These are phyloP conservation scores for Brettanomyces sp. DNA, from an alignment of 805 yeast species.

Conservation along the genomic window DNA sequence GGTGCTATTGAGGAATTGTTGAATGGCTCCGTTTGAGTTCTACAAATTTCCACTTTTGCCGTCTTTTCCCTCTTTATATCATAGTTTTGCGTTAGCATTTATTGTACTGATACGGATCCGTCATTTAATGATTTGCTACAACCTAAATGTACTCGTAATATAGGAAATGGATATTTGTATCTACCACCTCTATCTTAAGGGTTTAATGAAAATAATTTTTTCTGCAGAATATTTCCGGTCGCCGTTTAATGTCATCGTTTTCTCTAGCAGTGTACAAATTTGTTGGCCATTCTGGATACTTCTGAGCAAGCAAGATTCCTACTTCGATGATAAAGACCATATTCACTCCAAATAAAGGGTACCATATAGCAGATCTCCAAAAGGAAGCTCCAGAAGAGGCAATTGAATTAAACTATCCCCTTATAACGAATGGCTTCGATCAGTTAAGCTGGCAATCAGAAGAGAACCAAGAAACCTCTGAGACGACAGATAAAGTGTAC, in stretches of 20 bases:
- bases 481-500: background rate
- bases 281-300: too few species aligned
- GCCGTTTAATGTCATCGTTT: too few species aligned
- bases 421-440: constrained; percentile 34
- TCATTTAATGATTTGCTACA: too few species aligned
- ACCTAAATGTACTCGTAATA: too few species aligned
- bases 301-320: too few species aligned
- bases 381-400: constrained; percentile 10
- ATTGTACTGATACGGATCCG: too few species aligned
- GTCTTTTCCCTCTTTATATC: background rate
- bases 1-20: constrained; percentile 89
- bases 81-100: too few species aligned
- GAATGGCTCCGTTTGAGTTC: constrained; percentile 40
- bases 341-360: constrained; percentile 18
- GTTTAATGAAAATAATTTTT: too few species aligned
- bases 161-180: too few species aligned
- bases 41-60: background rate
- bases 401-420: background rate
- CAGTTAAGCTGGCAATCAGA: constrained; percentile 26
- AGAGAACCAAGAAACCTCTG: background rate
- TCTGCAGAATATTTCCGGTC: too few species aligned
- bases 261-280: too few species aligned
- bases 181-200: too few species aligned
- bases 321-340: background rate
- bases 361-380: constrained; percentile 7